phyloP scores from a whole-genome alignment of 2,329 filamentous ascomycete species.

The Fusarium pseudoanthophilum region DNA sequence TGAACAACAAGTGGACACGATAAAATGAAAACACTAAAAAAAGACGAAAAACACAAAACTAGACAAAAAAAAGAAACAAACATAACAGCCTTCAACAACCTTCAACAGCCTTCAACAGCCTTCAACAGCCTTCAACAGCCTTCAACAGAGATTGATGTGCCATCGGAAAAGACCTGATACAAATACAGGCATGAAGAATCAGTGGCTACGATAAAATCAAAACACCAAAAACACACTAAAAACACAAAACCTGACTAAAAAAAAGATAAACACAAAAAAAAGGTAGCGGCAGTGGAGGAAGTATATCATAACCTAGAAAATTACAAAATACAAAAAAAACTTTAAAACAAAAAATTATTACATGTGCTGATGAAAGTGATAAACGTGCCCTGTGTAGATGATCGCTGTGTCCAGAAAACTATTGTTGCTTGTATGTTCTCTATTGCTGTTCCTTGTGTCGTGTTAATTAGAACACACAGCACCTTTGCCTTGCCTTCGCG shows the following conservation, averaged over 20 bases:
- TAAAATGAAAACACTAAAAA: too few species aligned
- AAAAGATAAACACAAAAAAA: neutral
- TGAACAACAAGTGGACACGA: too few species aligned
- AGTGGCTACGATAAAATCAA: neutral
- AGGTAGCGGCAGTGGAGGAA: neutral
- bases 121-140: too few species aligned
- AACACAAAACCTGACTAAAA: accelerated
- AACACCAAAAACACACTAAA: neutral
- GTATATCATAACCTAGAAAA: neutral
- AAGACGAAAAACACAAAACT: neutral
- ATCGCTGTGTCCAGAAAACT: neutral
- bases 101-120: too few species aligned
- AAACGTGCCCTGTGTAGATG: neutral
- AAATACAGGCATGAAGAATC: neutral
- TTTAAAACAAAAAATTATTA: neutral
- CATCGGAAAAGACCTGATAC: neutral
- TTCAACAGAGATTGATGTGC: neutral
- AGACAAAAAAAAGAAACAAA: neutral
- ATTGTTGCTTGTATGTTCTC: neutral
- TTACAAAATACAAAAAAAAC: neutral
- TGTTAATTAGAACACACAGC: accelerated
- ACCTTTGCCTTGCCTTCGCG: neutral
- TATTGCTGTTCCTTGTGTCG: neutral
- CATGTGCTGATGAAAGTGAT: neutral
- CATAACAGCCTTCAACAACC: neutral